Evolutionary conservation across 805 yeast genomes (phyloP), one percentile per base, ranked within the genome.

Genomic region (Isabelozyma heimii): DNA sequence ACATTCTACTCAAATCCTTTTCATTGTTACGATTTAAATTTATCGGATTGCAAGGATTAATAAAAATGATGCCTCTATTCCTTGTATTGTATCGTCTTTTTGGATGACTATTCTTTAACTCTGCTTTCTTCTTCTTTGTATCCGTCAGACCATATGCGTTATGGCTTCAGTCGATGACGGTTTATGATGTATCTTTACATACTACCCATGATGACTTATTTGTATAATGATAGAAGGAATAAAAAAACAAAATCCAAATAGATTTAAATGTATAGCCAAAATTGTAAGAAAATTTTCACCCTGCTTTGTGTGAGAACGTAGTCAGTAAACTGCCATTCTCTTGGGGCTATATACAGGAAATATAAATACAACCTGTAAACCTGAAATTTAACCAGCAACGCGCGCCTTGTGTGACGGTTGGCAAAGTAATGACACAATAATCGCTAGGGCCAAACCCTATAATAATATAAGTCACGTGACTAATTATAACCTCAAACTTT

Each of bases 121-220:
- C 35, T 30, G 4, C 35, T 30, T 30, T 30, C 35, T 30, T 13
- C 35, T 30, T 9, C 10, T 30, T 7, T 30, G 4, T 2, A 30
- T 13, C n/a, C 35, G 8, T 30, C n/a, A 2, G 35, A 30, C 35
- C 6, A 20, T 20, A 20, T 20, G 24, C 24, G 4, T 20, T 3
- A 20, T 20, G 6, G 24, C 24, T 20, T 20, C 24, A 13, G 35
- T 30, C 35, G 5, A 30, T 2, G 35, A 30, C 10, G 35, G n/a
- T 30, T 30, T 30, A 30, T 10, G 8, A 10, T 28, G 41, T 44
- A 48, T 53, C 54, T 61, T 65, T 79, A 84, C 89, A 77, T 84
- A 84, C 89, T 84, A 81, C 87, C 77, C 89, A 84, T 84, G 76
- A 71, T 82, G 75, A 69, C 72, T 76, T 72, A 71, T 73, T 61